Conservation (phyloP, 177 flowering plant species). For the Tripterygium wilfordii region DNA sequence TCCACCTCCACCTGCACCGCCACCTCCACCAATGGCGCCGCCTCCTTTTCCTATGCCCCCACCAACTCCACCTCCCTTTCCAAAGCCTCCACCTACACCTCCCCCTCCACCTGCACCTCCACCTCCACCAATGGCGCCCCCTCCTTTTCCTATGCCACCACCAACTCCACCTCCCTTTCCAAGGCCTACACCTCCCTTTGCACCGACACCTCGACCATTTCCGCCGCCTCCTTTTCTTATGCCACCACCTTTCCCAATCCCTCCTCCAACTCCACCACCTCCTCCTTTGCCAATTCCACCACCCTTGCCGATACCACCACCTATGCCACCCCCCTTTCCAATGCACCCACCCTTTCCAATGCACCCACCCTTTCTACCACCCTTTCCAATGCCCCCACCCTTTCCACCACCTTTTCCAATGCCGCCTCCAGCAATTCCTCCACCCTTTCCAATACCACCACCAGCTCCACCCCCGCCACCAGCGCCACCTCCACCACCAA, state of each 20-base stretch:
- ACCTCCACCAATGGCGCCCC: conserved; percentile 10
- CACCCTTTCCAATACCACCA: conserved; percentile 22
- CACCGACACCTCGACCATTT: conserved; percentile 1
- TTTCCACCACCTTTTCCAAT: conserved; percentile 14
- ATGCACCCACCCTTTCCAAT: conserved; percentile 8
- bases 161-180: conserved; percentile 1
- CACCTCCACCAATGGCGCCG: neutral
- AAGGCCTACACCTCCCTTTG: neutral
- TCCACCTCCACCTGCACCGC: conserved; percentile 1
- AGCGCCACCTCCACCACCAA: conserved; percentile 13
- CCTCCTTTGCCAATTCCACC: conserved; percentile 14
- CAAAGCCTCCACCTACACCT: conserved; percentile 1
- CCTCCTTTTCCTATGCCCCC: conserved; percentile 5
- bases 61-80: conserved; percentile 1
- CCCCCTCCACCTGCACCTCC: conserved; percentile 8
- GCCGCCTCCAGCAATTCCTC: conserved; percentile 18
- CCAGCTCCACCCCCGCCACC: conserved; percentile 22
- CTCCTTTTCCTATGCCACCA: conserved; percentile 3
- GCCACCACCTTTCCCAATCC: conserved; percentile 13
- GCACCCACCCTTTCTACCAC: conserved; percentile 15
- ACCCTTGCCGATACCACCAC: conserved; percentile 7
- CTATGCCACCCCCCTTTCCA: conserved; percentile 4
- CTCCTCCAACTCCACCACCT: conserved; percentile 13
- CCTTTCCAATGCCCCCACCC: conserved; percentile 17
- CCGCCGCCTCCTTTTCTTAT: conserved; percentile 6